Conservation (phyloP, 202 grass and related monocot genomes). For the Panicum virgatum region DNA sequence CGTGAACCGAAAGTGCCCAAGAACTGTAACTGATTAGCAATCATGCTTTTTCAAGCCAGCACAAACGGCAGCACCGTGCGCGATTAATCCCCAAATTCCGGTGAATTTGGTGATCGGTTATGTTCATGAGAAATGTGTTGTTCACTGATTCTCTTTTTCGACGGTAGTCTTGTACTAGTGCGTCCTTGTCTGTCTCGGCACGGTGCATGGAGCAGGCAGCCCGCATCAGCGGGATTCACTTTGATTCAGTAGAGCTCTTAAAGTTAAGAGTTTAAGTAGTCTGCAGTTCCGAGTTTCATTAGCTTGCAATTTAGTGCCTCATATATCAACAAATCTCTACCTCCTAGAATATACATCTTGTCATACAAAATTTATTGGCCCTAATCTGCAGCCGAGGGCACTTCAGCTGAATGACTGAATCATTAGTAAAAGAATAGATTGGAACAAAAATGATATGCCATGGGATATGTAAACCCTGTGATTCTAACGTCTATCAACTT, state of each 20-base stretch:
- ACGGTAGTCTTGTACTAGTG: too few relatives aligned
- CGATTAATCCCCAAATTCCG: too few relatives aligned
- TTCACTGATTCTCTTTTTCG: too few relatives aligned
- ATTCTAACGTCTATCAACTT: slow-evolving; percentile 33
- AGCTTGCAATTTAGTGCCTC: not conserved
- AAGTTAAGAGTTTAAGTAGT: not conserved
- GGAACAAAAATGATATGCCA: slow-evolving; percentile 9
- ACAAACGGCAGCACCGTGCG: too few relatives aligned
- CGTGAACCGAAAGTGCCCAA: too few relatives aligned
- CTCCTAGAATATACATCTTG: slow-evolving; percentile 49
- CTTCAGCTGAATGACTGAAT: not conserved
- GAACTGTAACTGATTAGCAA: too few relatives aligned
- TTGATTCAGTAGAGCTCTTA: not conserved
- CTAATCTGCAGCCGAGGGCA: slow-evolving; percentile 32
- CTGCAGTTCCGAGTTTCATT: not conserved
- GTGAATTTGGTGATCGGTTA: too few relatives aligned
- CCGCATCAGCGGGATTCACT: too few relatives aligned
- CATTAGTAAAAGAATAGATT: slow-evolving; percentile 11
- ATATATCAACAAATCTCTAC: slow-evolving; percentile 13
- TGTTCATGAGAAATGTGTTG: too few relatives aligned
- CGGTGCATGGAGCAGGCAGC: too few relatives aligned
- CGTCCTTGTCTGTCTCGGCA: too few relatives aligned
- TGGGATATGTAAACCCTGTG: slow-evolving; percentile 20
- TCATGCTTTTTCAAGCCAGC: too few relatives aligned
- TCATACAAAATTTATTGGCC: slow-evolving; percentile 47